These are phyloP conservation scores for Salvia hispanica DNA, from an alignment of 257 asterid species.

Conservation along the genomic window DNA sequence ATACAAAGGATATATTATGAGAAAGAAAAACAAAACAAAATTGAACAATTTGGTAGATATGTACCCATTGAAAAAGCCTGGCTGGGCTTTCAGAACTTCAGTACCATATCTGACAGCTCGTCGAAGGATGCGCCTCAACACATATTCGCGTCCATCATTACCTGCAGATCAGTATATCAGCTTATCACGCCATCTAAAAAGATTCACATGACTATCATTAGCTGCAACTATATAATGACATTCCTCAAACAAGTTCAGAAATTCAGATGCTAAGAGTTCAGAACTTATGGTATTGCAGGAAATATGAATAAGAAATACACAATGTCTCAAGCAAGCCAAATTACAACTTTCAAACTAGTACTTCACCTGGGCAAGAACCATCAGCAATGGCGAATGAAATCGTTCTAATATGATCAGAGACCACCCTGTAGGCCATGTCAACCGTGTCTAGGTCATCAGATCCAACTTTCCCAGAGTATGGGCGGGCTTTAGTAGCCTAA, in stretches of 20 bases:
- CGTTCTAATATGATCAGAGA: constrained; percentile 96
- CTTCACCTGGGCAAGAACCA: constrained; percentile 92
- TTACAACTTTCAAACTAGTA: constrained; percentile 15
- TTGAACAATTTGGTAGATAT: constrained; percentile 19
- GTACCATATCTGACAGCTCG: constrained; percentile 99
- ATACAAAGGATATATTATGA: background rate
- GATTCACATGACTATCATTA: background rate
- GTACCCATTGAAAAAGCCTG: constrained; percentile 88
- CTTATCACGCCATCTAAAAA: constrained; percentile 11
- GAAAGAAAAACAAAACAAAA: background rate
- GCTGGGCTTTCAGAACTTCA: constrained; percentile 85
- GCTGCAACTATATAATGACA: background rate
- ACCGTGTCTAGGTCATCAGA: constrained; percentile 74
- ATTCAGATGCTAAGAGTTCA: background rate
- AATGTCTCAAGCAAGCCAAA: constrained; percentile 2
- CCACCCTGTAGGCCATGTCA: constrained; percentile 99
- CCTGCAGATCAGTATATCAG: constrained; percentile 51
- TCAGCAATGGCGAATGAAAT: constrained; percentile 99
- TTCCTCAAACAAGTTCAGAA: constrained; percentile 1
- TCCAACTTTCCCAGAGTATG: constrained; percentile 90
- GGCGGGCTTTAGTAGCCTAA: constrained; percentile 79
- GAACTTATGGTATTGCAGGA: constrained; percentile 2
- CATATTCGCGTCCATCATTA: constrained; percentile 98
- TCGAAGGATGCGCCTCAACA: constrained; percentile 90
- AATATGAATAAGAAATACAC: constrained; percentile 11